Percentiles rank a stretch among this genome's conserved stretches.
Evolutionary conservation across 441 rosid species (phyloP).

Genomic region (Rhodomyrtus psidioides): DNA sequence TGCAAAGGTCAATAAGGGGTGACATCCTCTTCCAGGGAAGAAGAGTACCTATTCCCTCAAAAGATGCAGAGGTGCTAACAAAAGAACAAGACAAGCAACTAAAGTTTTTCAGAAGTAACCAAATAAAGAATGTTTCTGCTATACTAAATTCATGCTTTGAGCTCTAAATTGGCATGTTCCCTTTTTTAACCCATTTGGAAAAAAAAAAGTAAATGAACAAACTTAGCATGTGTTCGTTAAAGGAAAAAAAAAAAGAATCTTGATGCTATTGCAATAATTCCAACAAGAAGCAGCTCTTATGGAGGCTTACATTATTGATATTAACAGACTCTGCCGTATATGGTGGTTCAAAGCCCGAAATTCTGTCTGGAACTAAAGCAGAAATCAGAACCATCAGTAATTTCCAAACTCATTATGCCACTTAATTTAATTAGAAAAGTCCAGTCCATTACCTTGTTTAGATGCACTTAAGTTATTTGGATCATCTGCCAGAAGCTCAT

Average conservation of each 20-base stretch:
- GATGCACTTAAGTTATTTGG: conserved; percentile 20
- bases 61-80: not conserved
- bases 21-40: not conserved
- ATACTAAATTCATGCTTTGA: not conserved
- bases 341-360: conserved; percentile 33
- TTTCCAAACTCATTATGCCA: not conserved
- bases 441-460: conserved; percentile 37
- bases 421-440: not conserved
- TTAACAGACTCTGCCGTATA: conserved; percentile 27
- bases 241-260: not conserved
- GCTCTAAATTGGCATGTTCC: not conserved
- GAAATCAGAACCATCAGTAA: not conserved
- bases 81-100: not conserved
- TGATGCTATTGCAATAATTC: not conserved
- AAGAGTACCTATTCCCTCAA: not conserved
- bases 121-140: not conserved
- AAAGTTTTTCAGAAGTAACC: not conserved
- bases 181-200: not conserved
- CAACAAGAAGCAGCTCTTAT: not conserved
- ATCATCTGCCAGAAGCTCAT: conserved; percentile 67
- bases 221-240: not conserved
- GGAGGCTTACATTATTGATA: conserved; percentile 37
- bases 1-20: conserved; percentile 29
- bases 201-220: not conserved
- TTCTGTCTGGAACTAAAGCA: conserved; percentile 35